These are phyloP conservation scores for Aspergillus sp. DNA, from an alignment of 2,329 filamentous ascomycete species.

Conservation along the genomic window DNA sequence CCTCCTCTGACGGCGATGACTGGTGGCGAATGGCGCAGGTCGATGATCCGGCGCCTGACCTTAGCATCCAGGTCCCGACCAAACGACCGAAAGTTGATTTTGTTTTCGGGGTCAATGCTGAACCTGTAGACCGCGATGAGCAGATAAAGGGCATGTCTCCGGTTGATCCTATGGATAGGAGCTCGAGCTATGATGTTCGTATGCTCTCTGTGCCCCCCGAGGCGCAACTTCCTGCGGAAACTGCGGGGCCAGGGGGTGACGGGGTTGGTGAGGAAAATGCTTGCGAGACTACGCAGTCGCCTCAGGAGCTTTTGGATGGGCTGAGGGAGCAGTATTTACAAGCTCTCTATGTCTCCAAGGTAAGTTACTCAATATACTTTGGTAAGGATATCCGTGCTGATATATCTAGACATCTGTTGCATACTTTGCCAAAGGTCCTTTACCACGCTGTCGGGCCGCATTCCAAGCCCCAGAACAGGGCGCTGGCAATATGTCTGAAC, in stretches of 20 bases:
- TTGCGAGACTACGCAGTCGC: constrained; percentile 22
- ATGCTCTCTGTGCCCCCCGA: constrained; percentile 12
- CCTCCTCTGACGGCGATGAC: constrained; percentile 12
- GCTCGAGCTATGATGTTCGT: constrained; percentile 11
- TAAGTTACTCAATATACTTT: constrained; percentile 13
- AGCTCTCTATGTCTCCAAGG: constrained; percentile 46
- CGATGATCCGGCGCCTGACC: constrained; percentile 26
- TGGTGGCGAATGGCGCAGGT: constrained; percentile 40
- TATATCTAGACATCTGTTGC: constrained; percentile 46
- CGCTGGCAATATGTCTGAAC: constrained; percentile 24
- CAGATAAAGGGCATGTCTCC: constrained; percentile 19
- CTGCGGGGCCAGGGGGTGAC: not conserved
- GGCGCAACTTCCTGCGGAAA: constrained; percentile 16
- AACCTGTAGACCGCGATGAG: not conserved
- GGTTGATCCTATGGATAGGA: constrained; percentile 19
- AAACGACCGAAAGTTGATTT: constrained; percentile 29
- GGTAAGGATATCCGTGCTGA: constrained; percentile 10
- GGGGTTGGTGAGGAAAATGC: constrained; percentile 17
- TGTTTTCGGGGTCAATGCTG: constrained; percentile 25
- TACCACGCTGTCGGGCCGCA: constrained; percentile 46
- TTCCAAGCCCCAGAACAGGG: constrained; percentile 32
- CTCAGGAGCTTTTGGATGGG: constrained; percentile 37
- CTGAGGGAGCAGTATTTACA: constrained; percentile 44
- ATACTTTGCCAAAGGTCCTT: constrained; percentile 53
- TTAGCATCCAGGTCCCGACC: constrained; percentile 14